Evolutionary conservation across 2,329 filamentous ascomycete genomes (phyloP), one percentile per base, ranked within the genome.

Genomic region (Neofusicoccum sp.): DNA sequence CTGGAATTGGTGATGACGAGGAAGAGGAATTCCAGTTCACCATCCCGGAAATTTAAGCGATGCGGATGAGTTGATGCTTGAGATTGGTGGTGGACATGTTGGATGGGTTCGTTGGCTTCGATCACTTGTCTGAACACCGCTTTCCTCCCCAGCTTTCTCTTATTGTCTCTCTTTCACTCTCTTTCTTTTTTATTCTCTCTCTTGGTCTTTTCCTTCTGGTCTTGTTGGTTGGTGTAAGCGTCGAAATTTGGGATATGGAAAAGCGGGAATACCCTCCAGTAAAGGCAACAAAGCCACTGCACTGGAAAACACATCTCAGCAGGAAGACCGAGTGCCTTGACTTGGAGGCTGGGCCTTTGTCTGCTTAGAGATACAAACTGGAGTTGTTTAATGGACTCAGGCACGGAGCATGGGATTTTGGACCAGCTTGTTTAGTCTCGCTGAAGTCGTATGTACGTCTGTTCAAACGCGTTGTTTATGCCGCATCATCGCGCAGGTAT

Each of bases 1-100:
- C 28, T 41, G 72, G 61, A 58, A 71, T 12, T 8, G 47, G 33
- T 24, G 64, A 68, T 16, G 60, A 61, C 20, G 64, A 65, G 28
- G 67, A 66, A 4, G 66, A 69, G 24, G 70, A 70, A 9, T 63
- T 63, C 43, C 53, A 58, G 24, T 54, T 63, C 41, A 48, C 36
- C 3, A n/a, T 63, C 9, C 54, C 60, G 6, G 48, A 53, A n/a
- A 14, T 20, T 14, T 56, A 24, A 20, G n/a, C 20, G 16, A 14
- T 6, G 3, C 33, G 3, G 14, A 6, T 11, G 6, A 12, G 14
- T 56, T 20, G 1, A 20, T 31, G 38, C 41, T 8, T 41, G n/a
- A 43, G 20, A 24, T 3, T 1, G 16, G 1, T 1, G 16, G 1
- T 7, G 11, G 16, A 16, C 20, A 5, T 28, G 38, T 28, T n/a